A percentile compares a stretch with the other conserved stretches of the same genome.
Evolutionary conservation across 331 rosid species (phyloP).

Genomic region (Saraca asoca): DNA sequence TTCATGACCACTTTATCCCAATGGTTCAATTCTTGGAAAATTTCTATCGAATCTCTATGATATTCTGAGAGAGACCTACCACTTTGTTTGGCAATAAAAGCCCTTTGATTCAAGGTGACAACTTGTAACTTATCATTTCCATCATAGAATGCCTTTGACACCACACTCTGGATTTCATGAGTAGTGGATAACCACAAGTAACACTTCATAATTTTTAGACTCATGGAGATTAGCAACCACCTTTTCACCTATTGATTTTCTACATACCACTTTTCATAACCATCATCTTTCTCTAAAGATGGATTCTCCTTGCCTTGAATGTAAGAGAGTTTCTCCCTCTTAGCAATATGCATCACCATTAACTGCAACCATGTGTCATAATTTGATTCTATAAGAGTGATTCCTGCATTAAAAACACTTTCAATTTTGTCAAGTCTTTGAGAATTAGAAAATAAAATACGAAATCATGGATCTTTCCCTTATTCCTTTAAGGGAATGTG

Average conservation of each 20-base stretch:
- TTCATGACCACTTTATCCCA: slow-evolving; percentile 1
- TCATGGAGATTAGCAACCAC: slow-evolving; percentile 14
- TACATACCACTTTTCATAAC: slow-evolving; percentile 10
- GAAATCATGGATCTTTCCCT: too few relatives aligned
- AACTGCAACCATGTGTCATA: too few relatives aligned
- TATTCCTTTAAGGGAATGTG: too few relatives aligned
- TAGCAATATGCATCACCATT: too few relatives aligned
- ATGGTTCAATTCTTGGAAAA: background rate
- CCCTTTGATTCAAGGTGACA: background rate
- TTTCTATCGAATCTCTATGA: background rate
- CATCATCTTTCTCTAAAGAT: background rate
- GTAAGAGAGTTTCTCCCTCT: too few relatives aligned
- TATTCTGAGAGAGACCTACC: background rate
- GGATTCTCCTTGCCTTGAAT: too few relatives aligned
- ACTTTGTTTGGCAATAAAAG: background rate
- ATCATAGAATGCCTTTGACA: slow-evolving; percentile 10
- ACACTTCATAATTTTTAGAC: slow-evolving; percentile 1
- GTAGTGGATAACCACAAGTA: background rate
- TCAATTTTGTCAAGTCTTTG: too few relatives aligned
- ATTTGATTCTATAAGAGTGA: too few relatives aligned
- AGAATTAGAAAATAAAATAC: too few relatives aligned
- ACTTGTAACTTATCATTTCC: background rate
- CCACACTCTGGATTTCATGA: background rate
- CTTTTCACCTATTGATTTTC: background rate
- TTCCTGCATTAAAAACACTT: too few relatives aligned